Base-by-base conservation (phyloP, 352 stramenopile genomes). In the Phytophthora pistaciae region DNA sequence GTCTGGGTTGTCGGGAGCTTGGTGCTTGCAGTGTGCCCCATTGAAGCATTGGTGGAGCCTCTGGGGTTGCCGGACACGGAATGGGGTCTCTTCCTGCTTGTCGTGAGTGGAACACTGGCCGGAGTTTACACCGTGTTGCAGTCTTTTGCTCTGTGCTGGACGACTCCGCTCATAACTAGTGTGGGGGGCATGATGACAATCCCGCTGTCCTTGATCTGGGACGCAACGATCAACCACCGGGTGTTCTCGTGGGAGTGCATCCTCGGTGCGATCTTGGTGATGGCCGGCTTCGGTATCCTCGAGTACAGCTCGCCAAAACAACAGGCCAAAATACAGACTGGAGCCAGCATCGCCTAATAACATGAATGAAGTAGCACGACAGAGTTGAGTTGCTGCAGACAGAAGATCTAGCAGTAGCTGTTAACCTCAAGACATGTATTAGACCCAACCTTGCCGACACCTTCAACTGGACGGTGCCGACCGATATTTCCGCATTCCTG, bases 361-460 rank as follows among this genome's bases (percentile, higher is more conserved):
- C 31, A 36, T 36, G 31, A 36, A 13, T 36, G 6, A 36, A 36
- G 31, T 36, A 29, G 25, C 25, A 36, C 31, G 31, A 36, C 31
- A 36, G 31, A 10, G 31, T 36, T 36, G 31, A 36, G 31, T 13
- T 36, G 31, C 31, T 13, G 31, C 7, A 36, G 31, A 36, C 31
- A 36, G 29, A 33, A 36, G 31, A 36, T 36, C 9, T 44, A 16
- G 13, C 11, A 44, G 36, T 18, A 44, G 36, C 14, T 44, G 36
- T 44, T 14, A 44, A 44, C 36, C 36, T 44, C 36, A 44, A 44
- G 42, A 49, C 42, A 49, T 49, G 42, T 20, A 49, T 49, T 49
- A 20, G 42, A 49, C 42, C 42, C 18, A 49, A 49, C 18, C 42
- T 49, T 49, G n/a, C 9, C 7, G 42, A 49, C 42, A 20, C 38